A percentile compares a stretch with the other conserved stretches of the same genome.
Conservation (phyloP, 345 rosid species). For the Erodium maritimum region DNA sequence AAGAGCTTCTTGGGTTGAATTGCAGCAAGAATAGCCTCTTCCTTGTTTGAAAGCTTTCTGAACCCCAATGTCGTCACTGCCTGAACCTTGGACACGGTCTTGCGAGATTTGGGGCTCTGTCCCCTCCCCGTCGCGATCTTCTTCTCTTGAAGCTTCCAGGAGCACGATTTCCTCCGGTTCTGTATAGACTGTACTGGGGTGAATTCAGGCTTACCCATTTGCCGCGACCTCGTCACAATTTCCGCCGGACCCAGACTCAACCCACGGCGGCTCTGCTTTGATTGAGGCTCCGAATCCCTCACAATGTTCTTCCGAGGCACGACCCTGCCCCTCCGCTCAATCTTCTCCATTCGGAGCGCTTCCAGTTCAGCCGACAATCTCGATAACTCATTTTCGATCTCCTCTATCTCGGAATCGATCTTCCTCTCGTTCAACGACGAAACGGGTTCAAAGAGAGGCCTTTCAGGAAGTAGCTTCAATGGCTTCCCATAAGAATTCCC, state of each 20-base stretch:
- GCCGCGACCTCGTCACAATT: constrained; percentile 42
- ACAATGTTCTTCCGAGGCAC: constrained; percentile 45
- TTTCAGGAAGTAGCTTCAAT: constrained; percentile 11
- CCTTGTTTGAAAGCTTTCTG: constrained; percentile 58
- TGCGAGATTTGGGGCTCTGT: constrained; percentile 62
- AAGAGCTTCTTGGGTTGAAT: constrained; percentile 81
- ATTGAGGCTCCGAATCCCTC: constrained; percentile 32
- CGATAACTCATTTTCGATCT: constrained; percentile 62
- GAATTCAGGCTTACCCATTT: constrained; percentile 29
- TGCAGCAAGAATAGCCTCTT: constrained; percentile 32
- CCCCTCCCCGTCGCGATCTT: constrained; percentile 54
- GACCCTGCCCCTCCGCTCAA: constrained; percentile 42
- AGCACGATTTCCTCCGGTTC: constrained; percentile 79
- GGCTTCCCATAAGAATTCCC: constrained; percentile 18
- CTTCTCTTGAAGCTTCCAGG: constrained; percentile 71
- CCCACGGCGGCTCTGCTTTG: constrained; percentile 49
- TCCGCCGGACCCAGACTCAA: constrained; percentile 81
- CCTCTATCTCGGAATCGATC: constrained; percentile 74
- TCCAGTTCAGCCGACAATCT: constrained; percentile 56
- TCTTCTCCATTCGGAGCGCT: constrained; percentile 61
- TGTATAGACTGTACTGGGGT: constrained; percentile 57
- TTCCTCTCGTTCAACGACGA: constrained; percentile 22
- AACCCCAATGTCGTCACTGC: constrained; percentile 47
- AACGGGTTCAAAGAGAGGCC: constrained; percentile 4
- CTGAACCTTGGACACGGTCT: constrained; percentile 30